These are phyloP conservation scores for Sclerotinia sclerotiorum DNA, from an alignment of 2,329 filamentous ascomycete species.

Conservation along the genomic window DNA sequence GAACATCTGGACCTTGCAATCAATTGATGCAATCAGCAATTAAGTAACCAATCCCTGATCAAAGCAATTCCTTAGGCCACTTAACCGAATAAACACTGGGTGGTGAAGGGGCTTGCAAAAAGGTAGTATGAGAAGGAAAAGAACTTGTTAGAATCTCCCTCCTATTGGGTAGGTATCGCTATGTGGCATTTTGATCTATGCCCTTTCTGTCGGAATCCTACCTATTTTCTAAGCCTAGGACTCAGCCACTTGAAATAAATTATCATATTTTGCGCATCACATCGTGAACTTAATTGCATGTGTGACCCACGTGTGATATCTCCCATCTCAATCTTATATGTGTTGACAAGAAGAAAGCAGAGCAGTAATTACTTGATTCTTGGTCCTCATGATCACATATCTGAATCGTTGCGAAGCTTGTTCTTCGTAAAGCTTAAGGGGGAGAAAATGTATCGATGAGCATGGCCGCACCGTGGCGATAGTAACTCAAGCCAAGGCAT, in stretches of 20 bases:
- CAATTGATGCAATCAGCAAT: too few relatives aligned
- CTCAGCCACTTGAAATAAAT: background rate
- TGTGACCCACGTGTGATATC: conserved; percentile 5
- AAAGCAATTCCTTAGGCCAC: too few relatives aligned
- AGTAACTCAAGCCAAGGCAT: background rate
- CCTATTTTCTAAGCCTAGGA: background rate
- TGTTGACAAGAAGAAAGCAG: background rate
- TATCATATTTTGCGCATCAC: conserved; percentile 6
- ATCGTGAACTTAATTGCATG: background rate
- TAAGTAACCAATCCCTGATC: too few relatives aligned
- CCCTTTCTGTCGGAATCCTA: conserved; percentile 9
- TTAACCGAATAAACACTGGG: background rate
- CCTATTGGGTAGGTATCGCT: background rate
- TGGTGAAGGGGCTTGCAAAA: background rate
- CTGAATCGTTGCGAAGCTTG: background rate
- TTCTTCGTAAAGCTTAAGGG: conserved; percentile 2
- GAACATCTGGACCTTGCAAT: background rate
- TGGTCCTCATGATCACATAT: conserved; percentile 15
- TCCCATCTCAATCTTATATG: background rate
- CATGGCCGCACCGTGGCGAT: conserved; percentile 8
- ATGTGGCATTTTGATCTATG: conserved; percentile 5
- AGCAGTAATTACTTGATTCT: background rate
- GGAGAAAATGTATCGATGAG: background rate
- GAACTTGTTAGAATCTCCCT: background rate
- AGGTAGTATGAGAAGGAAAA: background rate